Evolutionary conservation across 768 basidiomycete genomes (phyloP).

Genomic region (Russula griseocarnosa): DNA sequence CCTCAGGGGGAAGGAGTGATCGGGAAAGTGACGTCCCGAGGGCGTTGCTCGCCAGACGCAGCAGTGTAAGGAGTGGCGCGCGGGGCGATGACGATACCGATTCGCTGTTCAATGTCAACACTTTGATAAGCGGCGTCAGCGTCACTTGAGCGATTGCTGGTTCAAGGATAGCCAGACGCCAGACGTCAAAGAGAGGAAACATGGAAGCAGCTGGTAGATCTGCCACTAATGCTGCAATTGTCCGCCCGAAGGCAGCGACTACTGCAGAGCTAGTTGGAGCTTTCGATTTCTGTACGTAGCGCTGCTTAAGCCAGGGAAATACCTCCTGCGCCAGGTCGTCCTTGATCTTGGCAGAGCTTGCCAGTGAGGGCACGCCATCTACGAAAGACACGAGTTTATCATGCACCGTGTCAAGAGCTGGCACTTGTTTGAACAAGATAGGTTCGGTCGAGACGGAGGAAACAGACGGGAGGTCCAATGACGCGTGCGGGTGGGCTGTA

Average conservation of each 20-base stretch:
- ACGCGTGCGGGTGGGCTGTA: conserved; percentile 71
- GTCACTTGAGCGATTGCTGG: conserved; percentile 39
- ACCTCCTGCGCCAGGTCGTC: conserved; percentile 47
- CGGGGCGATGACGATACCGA: conserved; percentile 31
- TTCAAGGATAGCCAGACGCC: conserved; percentile 74
- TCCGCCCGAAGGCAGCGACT: conserved; percentile 37
- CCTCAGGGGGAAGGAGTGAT: conserved; percentile 39
- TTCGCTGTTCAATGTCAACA: conserved; percentile 35
- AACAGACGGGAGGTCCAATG: conserved; percentile 54
- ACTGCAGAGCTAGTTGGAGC: conserved; percentile 25
- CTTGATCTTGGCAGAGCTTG: conserved; percentile 42
- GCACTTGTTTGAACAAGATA: conserved; percentile 71
- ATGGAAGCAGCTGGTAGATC: conserved; percentile 52
- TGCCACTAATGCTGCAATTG: conserved; percentile 42
- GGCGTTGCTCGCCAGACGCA: conserved; percentile 67
- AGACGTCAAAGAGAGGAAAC: conserved; percentile 81
- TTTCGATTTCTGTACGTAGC: conserved; percentile 40
- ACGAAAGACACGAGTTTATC: conserved; percentile 62
- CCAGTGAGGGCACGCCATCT: conserved; percentile 41
- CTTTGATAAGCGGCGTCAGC: conserved; percentile 45
- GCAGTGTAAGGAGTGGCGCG: conserved; percentile 59
- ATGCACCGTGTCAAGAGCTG: conserved; percentile 59
- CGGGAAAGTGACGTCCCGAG: conserved; percentile 48
- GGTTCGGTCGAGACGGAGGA: conserved; percentile 64
- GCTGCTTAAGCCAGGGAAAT: conserved; percentile 60